These are phyloP conservation scores for Penicillium cataractarum DNA, from an alignment of 495 filamentous ascomycete genomes.

Conservation along the genomic window DNA sequence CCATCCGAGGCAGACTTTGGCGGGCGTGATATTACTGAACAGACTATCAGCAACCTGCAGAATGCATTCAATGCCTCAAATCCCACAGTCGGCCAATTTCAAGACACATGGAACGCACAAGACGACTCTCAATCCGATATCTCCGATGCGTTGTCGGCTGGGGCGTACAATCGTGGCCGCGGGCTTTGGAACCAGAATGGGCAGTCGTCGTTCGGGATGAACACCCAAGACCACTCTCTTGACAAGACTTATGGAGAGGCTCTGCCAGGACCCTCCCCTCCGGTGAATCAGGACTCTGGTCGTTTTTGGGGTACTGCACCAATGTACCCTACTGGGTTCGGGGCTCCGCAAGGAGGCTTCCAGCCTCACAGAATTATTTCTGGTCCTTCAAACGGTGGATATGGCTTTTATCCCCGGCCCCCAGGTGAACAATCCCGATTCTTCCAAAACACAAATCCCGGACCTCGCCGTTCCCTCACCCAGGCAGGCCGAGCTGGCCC, in stretches of 20 bases:
- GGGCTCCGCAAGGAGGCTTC: slow-evolving; percentile 22
- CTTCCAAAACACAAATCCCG: slow-evolving; percentile 37
- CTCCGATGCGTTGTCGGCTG: slow-evolving; percentile 62
- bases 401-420: slow-evolving; percentile 34
- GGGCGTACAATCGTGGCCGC: slow-evolving; percentile 61
- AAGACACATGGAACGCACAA: slow-evolving; percentile 63
- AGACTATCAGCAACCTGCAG: slow-evolving; percentile 56
- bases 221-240: slow-evolving; percentile 27
- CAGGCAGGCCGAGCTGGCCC: slow-evolving; percentile 45
- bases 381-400: slow-evolving; percentile 39
- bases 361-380: slow-evolving; percentile 47
- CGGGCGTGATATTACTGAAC: slow-evolving; percentile 54
- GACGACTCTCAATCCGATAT: slow-evolving; percentile 70
- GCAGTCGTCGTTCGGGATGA: slow-evolving; percentile 32
- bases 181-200: slow-evolving; percentile 62
- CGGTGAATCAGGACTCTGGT: slow-evolving; percentile 32
- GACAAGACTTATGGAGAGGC: slow-evolving; percentile 37
- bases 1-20: slow-evolving; percentile 59
- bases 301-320: slow-evolving; percentile 38
- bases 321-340: slow-evolving; percentile 21
- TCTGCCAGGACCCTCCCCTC: slow-evolving; percentile 27
- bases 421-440: slow-evolving; percentile 38
- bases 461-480: slow-evolving; percentile 40
- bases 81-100: slow-evolving; percentile 55
- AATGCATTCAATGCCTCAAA: slow-evolving; percentile 55